These are phyloP conservation scores for Mycena alexandri DNA, from an alignment of 768 basidiomycete species.

Conservation along the genomic window DNA sequence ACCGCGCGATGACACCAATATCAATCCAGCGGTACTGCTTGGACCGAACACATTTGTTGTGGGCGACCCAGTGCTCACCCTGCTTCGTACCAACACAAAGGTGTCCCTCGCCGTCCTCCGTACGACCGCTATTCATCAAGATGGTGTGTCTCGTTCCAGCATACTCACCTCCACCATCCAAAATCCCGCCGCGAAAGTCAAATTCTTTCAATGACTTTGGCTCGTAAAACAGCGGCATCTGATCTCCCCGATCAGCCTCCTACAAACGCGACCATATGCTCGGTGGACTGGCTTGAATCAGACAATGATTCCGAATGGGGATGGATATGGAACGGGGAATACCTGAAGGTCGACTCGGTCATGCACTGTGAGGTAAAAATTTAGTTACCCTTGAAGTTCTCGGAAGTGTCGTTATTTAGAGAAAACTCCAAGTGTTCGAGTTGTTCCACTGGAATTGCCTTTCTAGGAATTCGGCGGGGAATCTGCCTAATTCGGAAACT, in stretches of 20 bases:
- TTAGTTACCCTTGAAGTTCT: too few species aligned
- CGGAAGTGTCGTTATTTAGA: too few species aligned
- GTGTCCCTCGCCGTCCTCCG: constrained; percentile 22
- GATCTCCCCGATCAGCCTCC: background rate
- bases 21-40: background rate
- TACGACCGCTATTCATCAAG: constrained; percentile 25
- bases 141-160: constrained; percentile 4
- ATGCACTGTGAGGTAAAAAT: too few species aligned
- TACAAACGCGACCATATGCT: background rate
- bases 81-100: too few species aligned
- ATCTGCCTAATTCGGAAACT: too few species aligned
- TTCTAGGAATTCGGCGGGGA: too few species aligned
- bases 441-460: too few species aligned
- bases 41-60: constrained; percentile 5
- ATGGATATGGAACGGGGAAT: constrained; percentile 32
- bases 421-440: too few species aligned
- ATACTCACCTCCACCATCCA: constrained; percentile 12
- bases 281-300: background rate
- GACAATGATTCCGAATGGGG: constrained; percentile 6
- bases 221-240: background rate
- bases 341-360: constrained; percentile 18
- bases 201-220: constrained; percentile 8
- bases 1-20: background rate
- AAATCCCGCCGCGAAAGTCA: constrained; percentile 29
- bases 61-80: constrained; percentile 25